Conservation (phyloP, 352 stramenopile genomes). For the Globisporangium okanoganense region DNA sequence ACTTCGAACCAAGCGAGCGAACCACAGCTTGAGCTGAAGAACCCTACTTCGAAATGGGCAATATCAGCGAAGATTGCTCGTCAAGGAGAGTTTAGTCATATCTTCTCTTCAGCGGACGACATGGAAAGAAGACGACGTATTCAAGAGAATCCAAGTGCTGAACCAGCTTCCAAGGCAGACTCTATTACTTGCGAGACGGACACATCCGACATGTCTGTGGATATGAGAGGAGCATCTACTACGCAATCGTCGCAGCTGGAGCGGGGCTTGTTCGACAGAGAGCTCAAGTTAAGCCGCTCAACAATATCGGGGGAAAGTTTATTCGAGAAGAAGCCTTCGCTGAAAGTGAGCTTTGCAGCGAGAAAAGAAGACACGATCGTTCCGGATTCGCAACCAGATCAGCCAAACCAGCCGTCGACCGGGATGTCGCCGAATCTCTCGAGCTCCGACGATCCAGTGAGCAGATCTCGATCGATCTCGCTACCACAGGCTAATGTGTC, state of each 20-base stretch:
- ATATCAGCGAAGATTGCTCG: not conserved
- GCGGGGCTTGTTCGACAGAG: not conserved
- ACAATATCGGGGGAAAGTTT: not conserved
- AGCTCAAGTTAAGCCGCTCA: not conserved
- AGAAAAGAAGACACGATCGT: conserved; percentile 9
- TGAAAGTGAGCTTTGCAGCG: conserved; percentile 14
- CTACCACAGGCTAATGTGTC: conserved; percentile 5
- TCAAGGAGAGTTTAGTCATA: not conserved
- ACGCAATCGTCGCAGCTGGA: not conserved
- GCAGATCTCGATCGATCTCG: conserved; percentile 8
- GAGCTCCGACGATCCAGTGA: conserved; percentile 4
- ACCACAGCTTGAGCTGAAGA: not conserved
- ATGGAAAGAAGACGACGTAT: not conserved
- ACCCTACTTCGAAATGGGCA: not conserved
- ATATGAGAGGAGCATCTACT: not conserved
- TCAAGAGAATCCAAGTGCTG: not conserved
- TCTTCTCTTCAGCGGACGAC: not conserved
- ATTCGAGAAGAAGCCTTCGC: conserved; percentile 12
- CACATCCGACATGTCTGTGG: conserved; percentile 3
- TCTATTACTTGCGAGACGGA: conserved; percentile 6
- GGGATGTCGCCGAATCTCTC: not conserved
- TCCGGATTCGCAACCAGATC: conserved; percentile 9
- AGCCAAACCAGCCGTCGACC: conserved; percentile 4
- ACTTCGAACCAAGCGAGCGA: not conserved
- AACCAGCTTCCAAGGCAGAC: not conserved